Conservation (phyloP, 2,329 filamentous ascomycete species). For the Epichloe gansuensis region DNA sequence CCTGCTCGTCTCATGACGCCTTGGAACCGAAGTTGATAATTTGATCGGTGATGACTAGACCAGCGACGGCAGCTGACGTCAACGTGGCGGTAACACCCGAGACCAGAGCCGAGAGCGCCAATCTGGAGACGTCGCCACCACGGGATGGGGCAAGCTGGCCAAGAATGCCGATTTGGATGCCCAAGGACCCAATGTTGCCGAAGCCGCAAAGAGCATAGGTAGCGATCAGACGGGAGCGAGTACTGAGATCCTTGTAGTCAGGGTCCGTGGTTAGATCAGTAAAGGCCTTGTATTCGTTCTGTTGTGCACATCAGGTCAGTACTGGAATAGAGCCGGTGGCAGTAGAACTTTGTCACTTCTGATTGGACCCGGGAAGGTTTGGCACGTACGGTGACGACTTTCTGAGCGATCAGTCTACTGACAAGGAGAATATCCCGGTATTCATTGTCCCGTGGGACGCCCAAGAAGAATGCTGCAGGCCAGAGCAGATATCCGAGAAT, state of each 20-base stretch:
- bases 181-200: slow-evolving; percentile 77
- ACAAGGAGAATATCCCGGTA: slow-evolving; percentile 56
- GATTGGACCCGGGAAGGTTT: too few species aligned
- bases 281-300: slow-evolving; percentile 74
- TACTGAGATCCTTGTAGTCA: slow-evolving; percentile 51
- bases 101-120: slow-evolving; percentile 66
- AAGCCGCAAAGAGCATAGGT: slow-evolving; percentile 78
- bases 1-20: slow-evolving; percentile 9
- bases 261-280: slow-evolving; percentile 37
- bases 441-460: slow-evolving; percentile 55
- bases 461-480: slow-evolving; percentile 69
- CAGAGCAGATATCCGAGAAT: slow-evolving; percentile 70
- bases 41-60: slow-evolving; percentile 54
- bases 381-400: slow-evolving; percentile 56
- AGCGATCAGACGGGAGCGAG: slow-evolving; percentile 66
- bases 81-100: slow-evolving; percentile 70
- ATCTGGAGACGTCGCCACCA: slow-evolving; percentile 59
- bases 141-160: slow-evolving; percentile 67
- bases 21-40: slow-evolving; percentile 10
- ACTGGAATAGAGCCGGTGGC: too few species aligned
- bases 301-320: too few species aligned
- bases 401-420: slow-evolving; percentile 67
- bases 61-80: slow-evolving; percentile 66
- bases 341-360: too few species aligned
- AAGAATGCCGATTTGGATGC: slow-evolving; percentile 81